Evolutionary conservation across 768 basidiomycete genomes (phyloP).

Genomic region (Filobasidium floriforme): DNA sequence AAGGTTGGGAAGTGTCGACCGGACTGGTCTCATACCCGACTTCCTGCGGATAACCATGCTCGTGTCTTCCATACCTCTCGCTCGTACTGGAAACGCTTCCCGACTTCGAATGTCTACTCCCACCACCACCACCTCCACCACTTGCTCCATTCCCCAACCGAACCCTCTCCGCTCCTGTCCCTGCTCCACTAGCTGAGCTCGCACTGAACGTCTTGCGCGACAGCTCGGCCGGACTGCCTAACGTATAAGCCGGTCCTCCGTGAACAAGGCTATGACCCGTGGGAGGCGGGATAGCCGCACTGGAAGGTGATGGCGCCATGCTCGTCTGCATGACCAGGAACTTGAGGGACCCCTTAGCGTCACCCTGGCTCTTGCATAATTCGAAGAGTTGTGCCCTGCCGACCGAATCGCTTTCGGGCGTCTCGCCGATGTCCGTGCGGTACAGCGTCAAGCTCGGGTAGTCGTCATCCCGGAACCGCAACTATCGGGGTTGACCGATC

Average conservation of each 20-base stretch:
- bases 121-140: background rate
- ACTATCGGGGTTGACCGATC: slow-evolving; percentile 22
- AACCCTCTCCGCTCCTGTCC: background rate
- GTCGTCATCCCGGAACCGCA: slow-evolving; percentile 66
- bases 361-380: slow-evolving; percentile 65
- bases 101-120: slow-evolving; percentile 37
- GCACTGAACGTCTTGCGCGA: slow-evolving; percentile 21
- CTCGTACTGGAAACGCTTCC: slow-evolving; percentile 38
- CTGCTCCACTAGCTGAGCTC: slow-evolving; percentile 18
- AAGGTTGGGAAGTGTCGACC: background rate
- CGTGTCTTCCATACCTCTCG: slow-evolving; percentile 18
- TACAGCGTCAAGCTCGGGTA: slow-evolving; percentile 69
- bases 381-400: slow-evolving; percentile 62
- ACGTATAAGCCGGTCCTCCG: slow-evolving; percentile 52
- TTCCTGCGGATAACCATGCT: background rate
- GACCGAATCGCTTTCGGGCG: slow-evolving; percentile 65
- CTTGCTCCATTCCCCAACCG: background rate
- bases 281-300: slow-evolving; percentile 60
- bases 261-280: slow-evolving; percentile 8
- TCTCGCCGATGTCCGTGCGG: slow-evolving; percentile 76
- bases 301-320: slow-evolving; percentile 49
- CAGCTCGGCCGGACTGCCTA: slow-evolving; percentile 55
- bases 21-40: slow-evolving; percentile 5
- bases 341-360: slow-evolving; percentile 72
- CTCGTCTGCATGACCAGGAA: slow-evolving; percentile 62